Evolutionary conservation across 139 green algal genomes (phyloP), one percentile per base, ranked within the genome.

Genomic region (Zygnema cylindricum): DNA sequence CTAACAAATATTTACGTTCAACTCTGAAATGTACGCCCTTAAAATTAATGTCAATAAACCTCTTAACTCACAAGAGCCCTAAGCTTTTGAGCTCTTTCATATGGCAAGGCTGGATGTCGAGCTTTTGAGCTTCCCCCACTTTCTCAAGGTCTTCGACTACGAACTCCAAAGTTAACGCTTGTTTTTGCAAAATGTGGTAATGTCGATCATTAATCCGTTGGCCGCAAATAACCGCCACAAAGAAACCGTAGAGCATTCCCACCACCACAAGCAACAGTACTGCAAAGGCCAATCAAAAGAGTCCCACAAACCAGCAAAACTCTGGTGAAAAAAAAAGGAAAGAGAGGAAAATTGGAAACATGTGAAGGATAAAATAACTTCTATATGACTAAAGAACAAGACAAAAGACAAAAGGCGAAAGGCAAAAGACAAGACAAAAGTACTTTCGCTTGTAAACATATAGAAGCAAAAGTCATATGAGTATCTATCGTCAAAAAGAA

Each of bases 241-340:
- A 84, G 21, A n/a, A 84, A 43, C 77, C 77, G 77, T 84, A 84
- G 3, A 84, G 77, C 3, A 84, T 16, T 42, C 77, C 77, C 32
- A 71, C 32, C 7, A 84, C 16, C 36, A 71, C 77, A 73, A 3
- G 23, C 16, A 84, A 3, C 16, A 69, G 25, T 25, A 76, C 77
- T 84, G 77, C 77, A 84, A 43, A 42, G 11, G 16, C 7, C 16
- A 21, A 81, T 35, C 71, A 36, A 81, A 36, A 11, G 7, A 73
- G 57, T 73, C 71, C 71, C n/a, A 73, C 57, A 25, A 73, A 73
- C 57, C 30, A 73, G 30, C 25, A 73, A 25, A 73, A 73, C 57
- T n/a, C n/a, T n/a, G n/a, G n/a, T n/a, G 57, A 73, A 73, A 73
- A 73, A 73, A 73, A 73, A 25, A 30, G 30, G 57, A 30, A 73